phyloP scores from a whole-genome alignment of 306 rosid species.

The Cucurbita ficifolia region DNA sequence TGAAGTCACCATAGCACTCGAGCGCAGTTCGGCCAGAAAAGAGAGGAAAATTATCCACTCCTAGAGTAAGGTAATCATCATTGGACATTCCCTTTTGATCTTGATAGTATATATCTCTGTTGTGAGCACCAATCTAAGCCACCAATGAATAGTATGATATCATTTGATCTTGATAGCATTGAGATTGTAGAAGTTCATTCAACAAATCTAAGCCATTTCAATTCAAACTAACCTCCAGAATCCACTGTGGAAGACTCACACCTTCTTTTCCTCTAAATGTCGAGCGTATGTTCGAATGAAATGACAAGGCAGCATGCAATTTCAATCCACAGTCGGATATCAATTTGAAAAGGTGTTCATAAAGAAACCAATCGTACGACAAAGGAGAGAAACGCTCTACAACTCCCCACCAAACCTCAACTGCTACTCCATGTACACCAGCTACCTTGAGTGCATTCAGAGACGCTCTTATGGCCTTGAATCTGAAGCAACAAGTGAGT shows the following conservation, averaged over 20 bases:
- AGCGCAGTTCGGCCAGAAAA: constrained; percentile 27
- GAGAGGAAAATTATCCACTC: constrained; percentile 24
- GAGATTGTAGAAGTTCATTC: background rate
- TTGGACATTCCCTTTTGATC: constrained; percentile 24
- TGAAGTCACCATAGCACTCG: constrained; percentile 26
- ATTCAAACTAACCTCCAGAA: constrained; percentile 16
- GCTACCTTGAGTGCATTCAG: constrained; percentile 27
- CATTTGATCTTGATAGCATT: background rate
- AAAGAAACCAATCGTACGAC: constrained; percentile 21
- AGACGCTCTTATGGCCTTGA: constrained; percentile 21
- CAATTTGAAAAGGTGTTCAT: constrained; percentile 19
- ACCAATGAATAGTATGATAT: no score
- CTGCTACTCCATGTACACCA: constrained; percentile 31
- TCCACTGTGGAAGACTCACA: constrained; percentile 28
- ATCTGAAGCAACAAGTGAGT: constrained; percentile 11
- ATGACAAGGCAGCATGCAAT: constrained; percentile 30
- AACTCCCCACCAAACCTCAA: constrained; percentile 34
- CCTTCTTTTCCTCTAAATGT: constrained; percentile 14
- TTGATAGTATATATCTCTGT: constrained; percentile 22
- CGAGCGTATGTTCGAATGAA: constrained; percentile 17
- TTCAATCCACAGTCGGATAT: constrained; percentile 20
- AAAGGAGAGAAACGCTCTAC: constrained; percentile 26
- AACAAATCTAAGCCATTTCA: background rate
- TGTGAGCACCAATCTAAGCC: constrained; percentile 15
- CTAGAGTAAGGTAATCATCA: constrained; percentile 24